These are phyloP conservation scores for Rhamnella rubrinervis DNA, from an alignment of 331 rosid genomes.

Conservation along the genomic window DNA sequence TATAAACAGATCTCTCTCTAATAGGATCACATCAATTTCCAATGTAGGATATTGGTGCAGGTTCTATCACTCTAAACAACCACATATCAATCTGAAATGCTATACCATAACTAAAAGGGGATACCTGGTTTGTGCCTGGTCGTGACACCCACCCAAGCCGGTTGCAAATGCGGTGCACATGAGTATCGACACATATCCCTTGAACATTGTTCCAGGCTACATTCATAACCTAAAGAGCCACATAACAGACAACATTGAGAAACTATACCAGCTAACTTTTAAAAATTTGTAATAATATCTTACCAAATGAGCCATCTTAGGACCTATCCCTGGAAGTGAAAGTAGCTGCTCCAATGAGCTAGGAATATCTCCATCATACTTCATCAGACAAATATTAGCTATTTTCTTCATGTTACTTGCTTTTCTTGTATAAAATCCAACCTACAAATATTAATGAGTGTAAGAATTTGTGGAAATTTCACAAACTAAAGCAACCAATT, in stretches of 20 bases:
- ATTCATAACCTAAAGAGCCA: slow-evolving; percentile 71
- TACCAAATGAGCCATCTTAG: slow-evolving; percentile 97
- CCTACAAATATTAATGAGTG: slow-evolving; percentile 37
- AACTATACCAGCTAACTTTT: slow-evolving; percentile 20
- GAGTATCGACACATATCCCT: slow-evolving; percentile 94
- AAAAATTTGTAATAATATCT: slow-evolving; percentile 11
- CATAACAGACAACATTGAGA: slow-evolving; percentile 17
- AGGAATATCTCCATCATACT: slow-evolving; percentile 83
- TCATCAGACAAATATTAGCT: slow-evolving; percentile 70
- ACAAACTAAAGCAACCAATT: neutral
- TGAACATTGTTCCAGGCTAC: slow-evolving; percentile 87
- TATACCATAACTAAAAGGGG: neutral
- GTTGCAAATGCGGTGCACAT: slow-evolving; percentile 90
- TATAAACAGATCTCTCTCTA: too few species aligned
- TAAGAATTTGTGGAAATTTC: slow-evolving; percentile 10
- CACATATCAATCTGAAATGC: neutral
- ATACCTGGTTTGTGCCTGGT: slow-evolving; percentile 73
- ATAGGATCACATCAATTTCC: too few species aligned
- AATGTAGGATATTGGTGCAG: too few species aligned
- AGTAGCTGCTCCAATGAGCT: slow-evolving; percentile 72
- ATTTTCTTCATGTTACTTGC: slow-evolving; percentile 83
- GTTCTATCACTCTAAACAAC: too few species aligned
- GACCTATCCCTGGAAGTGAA: slow-evolving; percentile 87
- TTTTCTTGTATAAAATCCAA: slow-evolving; percentile 87
- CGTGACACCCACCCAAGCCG: slow-evolving; percentile 86